Base-by-base conservation (phyloP, 306 rosid genomes). In the Malus sieversii region DNA sequence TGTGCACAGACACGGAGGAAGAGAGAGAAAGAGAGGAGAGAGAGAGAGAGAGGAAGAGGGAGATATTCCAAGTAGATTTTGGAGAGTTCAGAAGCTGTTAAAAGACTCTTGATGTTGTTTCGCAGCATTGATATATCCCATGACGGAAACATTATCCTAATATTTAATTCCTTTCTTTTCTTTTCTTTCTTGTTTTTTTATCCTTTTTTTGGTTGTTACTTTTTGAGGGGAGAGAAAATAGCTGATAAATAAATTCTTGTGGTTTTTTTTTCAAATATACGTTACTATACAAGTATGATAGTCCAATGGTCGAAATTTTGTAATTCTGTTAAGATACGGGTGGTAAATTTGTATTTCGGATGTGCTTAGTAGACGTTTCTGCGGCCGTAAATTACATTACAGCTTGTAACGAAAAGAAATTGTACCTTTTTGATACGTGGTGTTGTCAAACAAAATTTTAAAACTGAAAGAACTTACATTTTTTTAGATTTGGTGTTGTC, bases 351-450 rank as follows among this genome's bases (percentile, higher is more conserved):
- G 53, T 46, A 46, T 46, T 46, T 46, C 53, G 5, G 53, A 4
- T 46, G 3, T 48, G 16, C 9, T 16, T 1, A 0, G 18, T 48
- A 58, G 14, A 58, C 7, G 1, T 14, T 11, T 3, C 0, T 0
- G 0, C 1, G 0, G 0, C 3, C 0, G 2, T 7, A 2, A 58
- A 58, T 0, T 20, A n/a, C 6, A 1, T 57, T 57, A 57, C 29
- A 9, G 22, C 29, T n/a, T 10, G 22, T 0, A 22, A 1, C 13
- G 3, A 27, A 61, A 27, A 6, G 7, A 61, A 57, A 6, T 2
- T 14, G 22, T 4, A 52, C 25, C 0, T 5, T 52, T 52, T 6
- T 52, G 3, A 52, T 52, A 52, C 9, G 20, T 6, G 58, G 10
- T 6, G 10, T 52, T 40, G 1, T 40, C 1, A 40, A 1, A 9